phyloP scores from a whole-genome alignment of 805 yeast genomes.

The Suhomyces sp. region DNA sequence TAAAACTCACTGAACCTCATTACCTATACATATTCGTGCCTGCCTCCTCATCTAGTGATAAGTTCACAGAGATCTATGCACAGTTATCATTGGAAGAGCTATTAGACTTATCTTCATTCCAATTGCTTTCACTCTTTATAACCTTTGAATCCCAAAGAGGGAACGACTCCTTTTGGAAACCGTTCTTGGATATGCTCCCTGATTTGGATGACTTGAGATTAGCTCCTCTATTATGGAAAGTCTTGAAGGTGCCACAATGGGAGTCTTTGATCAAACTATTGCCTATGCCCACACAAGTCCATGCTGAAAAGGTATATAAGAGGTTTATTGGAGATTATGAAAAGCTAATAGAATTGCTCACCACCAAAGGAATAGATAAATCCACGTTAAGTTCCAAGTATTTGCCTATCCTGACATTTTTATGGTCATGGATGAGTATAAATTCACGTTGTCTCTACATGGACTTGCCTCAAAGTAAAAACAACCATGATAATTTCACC shows the following conservation, averaged over 20 bases:
- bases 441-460: constrained; percentile 89
- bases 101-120: constrained; percentile 54
- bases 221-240: constrained; percentile 67
- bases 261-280: constrained; percentile 35
- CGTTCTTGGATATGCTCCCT: constrained; percentile 69
- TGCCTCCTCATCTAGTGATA: constrained; percentile 16
- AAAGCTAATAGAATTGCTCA: constrained; percentile 26
- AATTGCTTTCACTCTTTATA: constrained; percentile 52
- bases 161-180: constrained; percentile 57
- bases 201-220: constrained; percentile 46
- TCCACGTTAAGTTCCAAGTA: background rate
- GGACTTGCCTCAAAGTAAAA: constrained; percentile 56
- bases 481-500: constrained; percentile 68
- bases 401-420: constrained; percentile 30
- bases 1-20: constrained; percentile 24
- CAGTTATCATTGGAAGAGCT: constrained; percentile 33
- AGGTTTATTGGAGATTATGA: constrained; percentile 49
- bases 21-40: constrained; percentile 26
- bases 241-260: constrained; percentile 23
- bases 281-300: constrained; percentile 44
- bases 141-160: constrained; percentile 44
- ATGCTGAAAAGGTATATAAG: constrained; percentile 39
- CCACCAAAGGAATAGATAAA: constrained; percentile 11
- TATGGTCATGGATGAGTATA: constrained; percentile 83
- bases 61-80: constrained; percentile 31